Base-by-base conservation (phyloP, 116 monocot genomes). In the Dioscorea cayenensis region DNA sequence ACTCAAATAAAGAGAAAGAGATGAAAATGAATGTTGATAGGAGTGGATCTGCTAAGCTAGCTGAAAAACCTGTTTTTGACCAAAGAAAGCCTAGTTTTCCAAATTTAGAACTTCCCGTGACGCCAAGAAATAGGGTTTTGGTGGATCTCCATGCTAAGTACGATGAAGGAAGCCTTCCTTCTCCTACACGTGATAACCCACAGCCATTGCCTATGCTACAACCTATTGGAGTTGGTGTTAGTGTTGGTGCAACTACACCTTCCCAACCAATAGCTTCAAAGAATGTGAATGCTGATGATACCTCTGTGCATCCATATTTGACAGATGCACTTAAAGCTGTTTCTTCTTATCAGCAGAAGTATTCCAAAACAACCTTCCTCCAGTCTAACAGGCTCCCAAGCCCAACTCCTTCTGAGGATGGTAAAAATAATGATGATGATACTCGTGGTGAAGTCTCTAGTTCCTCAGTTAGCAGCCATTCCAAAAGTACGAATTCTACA, bases 371-470 rank as follows among this genome's bases (percentile, higher is more conserved):
- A 59, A 84, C 85, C 48, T 71, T 76, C 71, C 66, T 86, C 74
- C 19, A 78, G 63, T 72, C 49, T 77, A 80, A 84, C 64, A 65
- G 66, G 66, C 88, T 97, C n/a, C 93, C 93, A 16, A 97, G 97
- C 70, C 97, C 97, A 35, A 97, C 97, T 65, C 97, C 97, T 43
- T 97, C 97, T 55, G 97, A 93, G 43, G 93, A 93, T 21, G 65
- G 75, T 27, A 83, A 76, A 60, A 72, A 80, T 71, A 75, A 66
- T 60, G 73, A 73, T 66, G 84, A 72, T 68, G 83, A 87, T 51
- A 14, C 51, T 28, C 77, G 78, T 65, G 69, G 35, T 66, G 97
- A 97, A 78, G 82, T 89, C 69, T 97, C 97, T 58, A 93, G 93
- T 75, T 77, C 78, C 49, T 68, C 67, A 0, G 64, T 29, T 68